Evolutionary conservation across 202 grass and related monocot genomes (phyloP).

Genomic region (Miscanthus sacchariflorus): DNA sequence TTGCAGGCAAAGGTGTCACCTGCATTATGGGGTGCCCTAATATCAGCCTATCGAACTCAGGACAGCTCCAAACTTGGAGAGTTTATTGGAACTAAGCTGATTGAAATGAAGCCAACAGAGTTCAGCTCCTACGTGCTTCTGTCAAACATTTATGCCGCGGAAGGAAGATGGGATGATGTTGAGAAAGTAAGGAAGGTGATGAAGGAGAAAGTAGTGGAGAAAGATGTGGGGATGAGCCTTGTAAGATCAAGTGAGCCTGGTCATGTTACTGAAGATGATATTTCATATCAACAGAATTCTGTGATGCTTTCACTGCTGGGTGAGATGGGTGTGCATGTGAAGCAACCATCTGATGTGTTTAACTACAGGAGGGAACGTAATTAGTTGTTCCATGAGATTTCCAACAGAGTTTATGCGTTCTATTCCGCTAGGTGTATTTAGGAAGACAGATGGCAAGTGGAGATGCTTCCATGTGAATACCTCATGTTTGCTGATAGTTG

Average conservation of each 20-base stretch:
- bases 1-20: slow-evolving; percentile 27
- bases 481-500: neutral
- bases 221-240: slow-evolving; percentile 29
- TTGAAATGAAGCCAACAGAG: slow-evolving; percentile 34
- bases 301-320: slow-evolving; percentile 12
- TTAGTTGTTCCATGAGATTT: neutral
- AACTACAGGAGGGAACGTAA: neutral
- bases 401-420: neutral
- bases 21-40: slow-evolving; percentile 9
- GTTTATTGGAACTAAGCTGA: slow-evolving; percentile 15
- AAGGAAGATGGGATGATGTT: slow-evolving; percentile 30
- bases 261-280: neutral
- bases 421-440: neutral
- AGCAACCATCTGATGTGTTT: slow-evolving; percentile 6
- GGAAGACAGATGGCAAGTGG: neutral
- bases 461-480: neutral
- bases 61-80: slow-evolving; percentile 30
- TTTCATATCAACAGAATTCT: slow-evolving; percentile 18
- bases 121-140: slow-evolving; percentile 32
- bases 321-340: slow-evolving; percentile 7
- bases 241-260: neutral
- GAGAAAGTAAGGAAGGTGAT: slow-evolving; percentile 28
- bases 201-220: slow-evolving; percentile 6
- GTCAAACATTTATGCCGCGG: slow-evolving; percentile 24
- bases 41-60: slow-evolving; percentile 7